A percentile compares a stretch with the other conserved stretches of the same genome.
These are phyloP conservation scores for Mucor saturninus DNA, from an alignment of 371 early-diverging fungal species.

Conservation along the genomic window DNA sequence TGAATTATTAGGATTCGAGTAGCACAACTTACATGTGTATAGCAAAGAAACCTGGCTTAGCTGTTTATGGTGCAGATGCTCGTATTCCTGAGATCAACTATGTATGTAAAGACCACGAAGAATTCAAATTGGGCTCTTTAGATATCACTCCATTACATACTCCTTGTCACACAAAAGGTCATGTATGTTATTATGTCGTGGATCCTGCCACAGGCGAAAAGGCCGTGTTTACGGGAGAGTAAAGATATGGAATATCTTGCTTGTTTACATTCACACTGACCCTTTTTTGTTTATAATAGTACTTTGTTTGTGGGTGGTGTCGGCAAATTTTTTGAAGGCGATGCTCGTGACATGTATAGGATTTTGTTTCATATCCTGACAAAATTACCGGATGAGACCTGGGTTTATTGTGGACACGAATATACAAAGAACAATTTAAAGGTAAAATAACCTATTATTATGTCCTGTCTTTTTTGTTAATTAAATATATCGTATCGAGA, in stretches of 20 bases:
- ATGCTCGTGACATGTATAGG: constrained; percentile 82
- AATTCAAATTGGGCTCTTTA: constrained; percentile 77
- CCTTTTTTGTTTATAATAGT: constrained; percentile 9
- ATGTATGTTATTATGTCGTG: constrained; percentile 82
- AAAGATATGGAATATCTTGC: constrained; percentile 3
- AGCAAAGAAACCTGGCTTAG: constrained; percentile 70
- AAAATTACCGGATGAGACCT: constrained; percentile 81
- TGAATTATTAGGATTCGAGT: constrained; percentile 30
- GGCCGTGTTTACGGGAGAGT: constrained; percentile 58
- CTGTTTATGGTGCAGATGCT: constrained; percentile 86
- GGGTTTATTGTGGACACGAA: constrained; percentile 83
- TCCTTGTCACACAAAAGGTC: constrained; percentile 90
- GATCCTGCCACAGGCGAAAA: constrained; percentile 53
- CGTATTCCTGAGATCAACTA: constrained; percentile 86
- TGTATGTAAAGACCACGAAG: constrained; percentile 74
- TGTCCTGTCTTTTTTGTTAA: not conserved
- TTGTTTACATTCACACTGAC: not conserved
- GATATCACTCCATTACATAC: constrained; percentile 74
- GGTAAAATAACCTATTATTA: constrained; percentile 15
- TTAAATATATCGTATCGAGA: not conserved
- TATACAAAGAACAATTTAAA: constrained; percentile 47
- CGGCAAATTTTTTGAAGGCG: constrained; percentile 95
- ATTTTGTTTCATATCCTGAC: constrained; percentile 76
- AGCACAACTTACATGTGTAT: constrained; percentile 13
- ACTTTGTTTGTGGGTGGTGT: constrained; percentile 70